Evolutionary conservation across 169 alveolate species (phyloP), one percentile per base, ranked within the genome.

Genomic region (Eimeria acervulina): DNA sequence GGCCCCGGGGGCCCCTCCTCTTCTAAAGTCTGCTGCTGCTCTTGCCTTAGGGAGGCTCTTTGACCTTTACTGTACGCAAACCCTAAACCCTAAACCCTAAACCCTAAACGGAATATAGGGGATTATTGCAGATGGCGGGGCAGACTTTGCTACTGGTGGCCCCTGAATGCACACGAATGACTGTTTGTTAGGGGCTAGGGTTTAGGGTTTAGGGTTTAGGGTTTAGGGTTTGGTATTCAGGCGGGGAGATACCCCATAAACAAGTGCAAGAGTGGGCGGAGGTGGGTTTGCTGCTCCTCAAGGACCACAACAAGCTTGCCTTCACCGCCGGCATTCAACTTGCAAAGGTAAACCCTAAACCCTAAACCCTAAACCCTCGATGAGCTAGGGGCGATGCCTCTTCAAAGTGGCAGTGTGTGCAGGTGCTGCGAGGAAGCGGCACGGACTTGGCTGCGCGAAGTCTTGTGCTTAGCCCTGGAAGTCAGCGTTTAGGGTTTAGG

Each of bases 21-120:
- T 89, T 19, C 85, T 89, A 42, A 89, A 89, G 72, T 12, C 95
- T 28, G 95, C 95, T n/a, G 95, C 95, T 17, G 72, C 72, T 51
- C 76, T 47, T 19, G 95, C 95, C 5, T 38, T 90, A 26, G 55
- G 89, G 52, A 26, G 89, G 26, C 66, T 90, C 72, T 42, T 89
- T 52, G 68, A 59, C 72, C 42, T 51, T 72, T 89, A 66, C 95
- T 15, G 95, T 90, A 85, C 52, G 93, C 55, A 70, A 70, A 70
- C 81, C 81, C 93, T 85, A 36, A 59, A 51, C 93, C 61, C 81
- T 51, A 63, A 51, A 59, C 93, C 93, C 81, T 85, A 63, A 36
- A 85, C 93, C 81, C 81, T 40, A 31, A 3, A 55, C 66, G 26
- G 66, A 55, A 55, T n/a, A n/a, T n/a, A n/a, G n/a, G n/a, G n/a